phyloP scores from a whole-genome alignment of 768 basidiomycete genomes.

The Auriscalpium vulgare region DNA sequence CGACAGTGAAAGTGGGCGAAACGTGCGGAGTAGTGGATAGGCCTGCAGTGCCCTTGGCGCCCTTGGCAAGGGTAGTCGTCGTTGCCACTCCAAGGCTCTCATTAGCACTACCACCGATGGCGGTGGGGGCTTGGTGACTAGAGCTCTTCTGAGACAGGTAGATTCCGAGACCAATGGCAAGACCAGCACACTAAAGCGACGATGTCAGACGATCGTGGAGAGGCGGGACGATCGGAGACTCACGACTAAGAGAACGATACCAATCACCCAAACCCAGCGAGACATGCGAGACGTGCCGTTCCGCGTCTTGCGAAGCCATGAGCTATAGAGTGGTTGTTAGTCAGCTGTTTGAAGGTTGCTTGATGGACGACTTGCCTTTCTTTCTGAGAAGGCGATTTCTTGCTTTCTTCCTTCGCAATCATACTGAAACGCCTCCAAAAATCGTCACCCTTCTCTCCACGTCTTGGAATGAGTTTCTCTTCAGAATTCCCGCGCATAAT shows the following conservation, averaged over 20 bases:
- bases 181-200: slow-evolving; percentile 35
- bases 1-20: slow-evolving; percentile 55
- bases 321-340: slow-evolving; percentile 24
- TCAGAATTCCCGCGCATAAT: slow-evolving; percentile 67
- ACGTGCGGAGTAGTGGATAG: slow-evolving; percentile 33
- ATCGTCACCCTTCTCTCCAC: slow-evolving; percentile 72
- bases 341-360: too few relatives aligned
- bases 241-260: slow-evolving; percentile 49
- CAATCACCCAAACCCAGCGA: slow-evolving; percentile 65
- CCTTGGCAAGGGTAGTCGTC: slow-evolving; percentile 15
- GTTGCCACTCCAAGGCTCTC: slow-evolving; percentile 23
- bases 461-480: slow-evolving; percentile 55
- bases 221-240: slow-evolving; percentile 14
- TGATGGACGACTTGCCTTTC: slow-evolving; percentile 27
- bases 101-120: slow-evolving; percentile 55
- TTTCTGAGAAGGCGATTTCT: slow-evolving; percentile 32
- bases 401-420: slow-evolving; percentile 61
- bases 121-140: slow-evolving; percentile 44
- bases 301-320: slow-evolving; percentile 64
- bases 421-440: slow-evolving; percentile 86
- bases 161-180: slow-evolving; percentile 52
- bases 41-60: not conserved
- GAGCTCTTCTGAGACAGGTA: slow-evolving; percentile 46
- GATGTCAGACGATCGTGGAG: not conserved
- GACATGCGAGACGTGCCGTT: slow-evolving; percentile 42